Evolutionary conservation across 2,329 filamentous ascomycete species (phyloP).

Genomic region (Ceratocystis cubensis): DNA sequence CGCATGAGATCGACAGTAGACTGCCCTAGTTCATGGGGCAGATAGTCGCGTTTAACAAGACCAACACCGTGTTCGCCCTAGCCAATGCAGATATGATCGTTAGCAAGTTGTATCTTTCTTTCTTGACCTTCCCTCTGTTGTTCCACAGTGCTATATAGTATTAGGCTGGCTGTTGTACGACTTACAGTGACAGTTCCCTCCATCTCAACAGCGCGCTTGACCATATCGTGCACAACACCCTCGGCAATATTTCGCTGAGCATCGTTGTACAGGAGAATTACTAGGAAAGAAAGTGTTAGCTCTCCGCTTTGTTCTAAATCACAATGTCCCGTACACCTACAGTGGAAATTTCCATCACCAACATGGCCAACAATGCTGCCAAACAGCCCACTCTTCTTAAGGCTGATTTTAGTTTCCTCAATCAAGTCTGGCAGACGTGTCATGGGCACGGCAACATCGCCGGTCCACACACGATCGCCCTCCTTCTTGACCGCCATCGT

Average conservation of each 20-base stretch:
- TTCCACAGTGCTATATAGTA: not conserved
- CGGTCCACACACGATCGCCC: slow-evolving; percentile 70
- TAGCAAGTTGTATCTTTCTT: slow-evolving; percentile 1
- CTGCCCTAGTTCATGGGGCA: slow-evolving; percentile 63
- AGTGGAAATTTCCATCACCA: slow-evolving; percentile 69
- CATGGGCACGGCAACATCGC: slow-evolving; percentile 75
- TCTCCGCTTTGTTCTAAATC: not conserved
- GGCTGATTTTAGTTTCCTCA: slow-evolving; percentile 50
- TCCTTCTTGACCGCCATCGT: slow-evolving; percentile 54
- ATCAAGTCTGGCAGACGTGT: slow-evolving; percentile 61
- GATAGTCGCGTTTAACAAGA: slow-evolving; percentile 72
- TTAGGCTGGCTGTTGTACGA: not conserved
- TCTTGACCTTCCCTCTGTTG: too few relatives aligned
- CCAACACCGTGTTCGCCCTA: slow-evolving; percentile 73
- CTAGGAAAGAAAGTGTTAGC: slow-evolving; percentile 24
- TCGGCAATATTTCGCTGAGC: slow-evolving; percentile 54
- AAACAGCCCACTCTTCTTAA: slow-evolving; percentile 34
- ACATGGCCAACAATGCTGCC: slow-evolving; percentile 55
- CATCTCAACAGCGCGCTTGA: slow-evolving; percentile 71
- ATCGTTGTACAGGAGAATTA: slow-evolving; percentile 50
- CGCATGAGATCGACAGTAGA: slow-evolving; percentile 71
- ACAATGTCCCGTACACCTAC: slow-evolving; percentile 26
- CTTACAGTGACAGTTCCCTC: slow-evolving; percentile 67
- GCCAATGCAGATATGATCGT: not conserved
- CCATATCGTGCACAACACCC: slow-evolving; percentile 66